A percentile compares a stretch with the other conserved stretches of the same genome.
Conservation (phyloP, 1,139 yeast species). For the Debaryomyces fabryi region DNA sequence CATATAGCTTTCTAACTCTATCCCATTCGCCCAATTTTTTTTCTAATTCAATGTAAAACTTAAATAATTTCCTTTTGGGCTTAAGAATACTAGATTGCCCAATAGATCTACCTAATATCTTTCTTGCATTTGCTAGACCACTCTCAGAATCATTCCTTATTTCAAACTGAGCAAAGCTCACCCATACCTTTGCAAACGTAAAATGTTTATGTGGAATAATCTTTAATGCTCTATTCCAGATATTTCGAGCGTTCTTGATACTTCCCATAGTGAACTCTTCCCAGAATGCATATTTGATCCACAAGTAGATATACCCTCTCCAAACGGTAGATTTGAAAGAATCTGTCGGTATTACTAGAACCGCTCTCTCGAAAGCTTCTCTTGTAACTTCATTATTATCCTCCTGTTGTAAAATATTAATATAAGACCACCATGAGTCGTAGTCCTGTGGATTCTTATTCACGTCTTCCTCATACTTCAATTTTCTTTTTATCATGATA, state of each 20-base stretch:
- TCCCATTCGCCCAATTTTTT: constrained; percentile 69
- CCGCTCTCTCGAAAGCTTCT: constrained; percentile 50
- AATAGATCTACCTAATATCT: constrained; percentile 69
- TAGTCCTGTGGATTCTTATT: constrained; percentile 56
- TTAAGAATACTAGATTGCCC: constrained; percentile 50
- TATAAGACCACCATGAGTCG: constrained; percentile 81
- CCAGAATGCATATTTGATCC: constrained; percentile 69
- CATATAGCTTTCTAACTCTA: constrained; percentile 72
- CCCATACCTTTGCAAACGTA: constrained; percentile 78
- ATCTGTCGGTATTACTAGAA: constrained; percentile 36
- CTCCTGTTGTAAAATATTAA: constrained; percentile 49
- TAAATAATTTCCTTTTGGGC: constrained; percentile 62
- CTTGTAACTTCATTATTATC: constrained; percentile 29
- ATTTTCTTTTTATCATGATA: constrained; percentile 55
- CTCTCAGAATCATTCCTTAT: constrained; percentile 51
- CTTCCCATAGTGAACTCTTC: constrained; percentile 56
- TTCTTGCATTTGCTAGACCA: constrained; percentile 57
- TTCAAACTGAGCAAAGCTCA: constrained; percentile 70
- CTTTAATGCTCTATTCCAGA: constrained; percentile 54
- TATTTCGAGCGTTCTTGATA: constrained; percentile 46
- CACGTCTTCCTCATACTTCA: constrained; percentile 55
- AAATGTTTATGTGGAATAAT: constrained; percentile 60
- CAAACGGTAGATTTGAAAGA: constrained; percentile 50
- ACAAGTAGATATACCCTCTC: constrained; percentile 69
- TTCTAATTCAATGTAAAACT: constrained; percentile 65